These are phyloP conservation scores for Fusarium napiforme DNA, from an alignment of 2,329 filamentous ascomycete genomes.

Conservation along the genomic window DNA sequence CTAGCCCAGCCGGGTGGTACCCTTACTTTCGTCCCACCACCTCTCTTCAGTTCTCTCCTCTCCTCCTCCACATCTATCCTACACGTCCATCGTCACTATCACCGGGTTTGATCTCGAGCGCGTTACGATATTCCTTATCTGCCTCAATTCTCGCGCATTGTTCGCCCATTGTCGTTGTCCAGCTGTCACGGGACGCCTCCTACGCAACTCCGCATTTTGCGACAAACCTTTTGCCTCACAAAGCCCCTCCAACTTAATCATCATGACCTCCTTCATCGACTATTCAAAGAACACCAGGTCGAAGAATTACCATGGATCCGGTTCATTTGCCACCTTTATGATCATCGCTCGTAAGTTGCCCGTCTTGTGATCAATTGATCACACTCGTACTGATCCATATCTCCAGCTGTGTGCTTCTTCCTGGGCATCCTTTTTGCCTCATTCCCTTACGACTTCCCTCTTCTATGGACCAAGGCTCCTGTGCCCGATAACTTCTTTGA, in stretches of 20 bases:
- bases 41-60: slow-evolving; percentile 16
- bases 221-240: slow-evolving; percentile 18
- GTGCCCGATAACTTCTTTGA: slow-evolving; percentile 77
- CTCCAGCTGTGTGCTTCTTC: slow-evolving; percentile 89
- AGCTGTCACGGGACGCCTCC: not conserved
- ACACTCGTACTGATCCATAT: not conserved
- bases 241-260: slow-evolving; percentile 30
- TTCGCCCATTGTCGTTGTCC: not conserved
- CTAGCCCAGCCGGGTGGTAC: slow-evolving; percentile 6
- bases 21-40: slow-evolving; percentile 23
- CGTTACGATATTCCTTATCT: slow-evolving; percentile 13
- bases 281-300: slow-evolving; percentile 68
- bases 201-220: slow-evolving; percentile 15
- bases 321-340: slow-evolving; percentile 94
- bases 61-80: slow-evolving; percentile 15
- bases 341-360: slow-evolving; percentile 87
- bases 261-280: slow-evolving; percentile 57
- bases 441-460: slow-evolving; percentile 94
- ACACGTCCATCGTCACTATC: slow-evolving; percentile 8
- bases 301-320: slow-evolving; percentile 67
- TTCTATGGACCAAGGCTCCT: slow-evolving; percentile 79
- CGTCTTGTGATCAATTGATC: slow-evolving; percentile 6
- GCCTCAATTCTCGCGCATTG: slow-evolving; percentile 1
- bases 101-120: slow-evolving; percentile 8
- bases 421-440: slow-evolving; percentile 96